A percentile compares a stretch with the other conserved stretches of the same genome.
These are phyloP conservation scores for Beauveria scarabaeidicola DNA, from an alignment of 2,329 filamentous ascomycete species.

Conservation along the genomic window DNA sequence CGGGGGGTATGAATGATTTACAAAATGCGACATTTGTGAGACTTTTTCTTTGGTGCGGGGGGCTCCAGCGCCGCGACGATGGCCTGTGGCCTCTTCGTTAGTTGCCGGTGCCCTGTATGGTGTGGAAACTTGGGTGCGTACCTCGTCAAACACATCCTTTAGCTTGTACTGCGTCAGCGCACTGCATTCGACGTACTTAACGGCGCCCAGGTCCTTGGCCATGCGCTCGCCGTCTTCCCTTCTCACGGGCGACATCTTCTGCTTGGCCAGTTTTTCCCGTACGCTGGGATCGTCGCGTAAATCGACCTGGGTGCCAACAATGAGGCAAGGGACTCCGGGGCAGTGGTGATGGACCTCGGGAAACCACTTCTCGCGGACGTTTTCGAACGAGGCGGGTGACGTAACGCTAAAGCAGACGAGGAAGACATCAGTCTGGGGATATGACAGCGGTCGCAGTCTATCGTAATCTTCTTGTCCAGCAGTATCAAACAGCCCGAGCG, in stretches of 20 bases:
- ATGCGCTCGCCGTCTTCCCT: constrained; percentile 92
- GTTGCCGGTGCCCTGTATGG: not conserved
- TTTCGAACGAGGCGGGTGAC: constrained; percentile 95
- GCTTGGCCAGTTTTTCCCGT: constrained; percentile 83
- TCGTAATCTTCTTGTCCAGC: constrained; percentile 99
- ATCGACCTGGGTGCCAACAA: constrained; percentile 96
- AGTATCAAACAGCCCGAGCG: constrained; percentile 93
- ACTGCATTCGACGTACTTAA: constrained; percentile 99
- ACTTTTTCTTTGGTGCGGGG: constrained; percentile 70
- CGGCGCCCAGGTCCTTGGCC: constrained; percentile 93
- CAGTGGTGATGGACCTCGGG: constrained; percentile 98
- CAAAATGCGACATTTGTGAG: constrained; percentile 61
- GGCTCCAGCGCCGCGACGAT: constrained; percentile 94
- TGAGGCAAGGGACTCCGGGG: constrained; percentile 92
- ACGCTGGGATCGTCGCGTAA: constrained; percentile 82
- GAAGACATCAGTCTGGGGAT: constrained; percentile 97
- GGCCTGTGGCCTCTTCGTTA: constrained; percentile 48
- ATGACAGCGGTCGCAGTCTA: constrained; percentile 88
- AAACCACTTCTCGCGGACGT: constrained; percentile 98
- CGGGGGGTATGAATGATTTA: constrained; percentile 27
- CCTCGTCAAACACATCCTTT: constrained; percentile 99
- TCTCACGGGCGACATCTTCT: constrained; percentile 90
- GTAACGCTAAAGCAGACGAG: constrained; percentile 98
- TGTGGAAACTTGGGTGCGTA: constrained; percentile 30
- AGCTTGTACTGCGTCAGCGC: constrained; percentile 96